Evolutionary conservation across 345 rosid species (phyloP).

Genomic region (Sonneratia alba): DNA sequence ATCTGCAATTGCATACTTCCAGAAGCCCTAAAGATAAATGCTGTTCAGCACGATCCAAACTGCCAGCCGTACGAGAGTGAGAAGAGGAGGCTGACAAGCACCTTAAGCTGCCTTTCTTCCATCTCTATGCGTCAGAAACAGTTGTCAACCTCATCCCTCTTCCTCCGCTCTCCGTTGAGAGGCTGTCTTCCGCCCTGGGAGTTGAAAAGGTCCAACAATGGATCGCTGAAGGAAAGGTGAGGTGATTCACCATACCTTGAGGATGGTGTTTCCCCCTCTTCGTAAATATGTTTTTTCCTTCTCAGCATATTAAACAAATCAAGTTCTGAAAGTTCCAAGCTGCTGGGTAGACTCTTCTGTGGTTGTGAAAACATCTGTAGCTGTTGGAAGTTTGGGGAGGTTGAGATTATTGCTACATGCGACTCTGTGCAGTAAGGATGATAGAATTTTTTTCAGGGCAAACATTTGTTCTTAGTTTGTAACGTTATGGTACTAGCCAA

Average conservation of each 20-base stretch:
- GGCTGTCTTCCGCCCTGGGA: constrained; percentile 90
- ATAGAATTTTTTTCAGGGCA: background rate
- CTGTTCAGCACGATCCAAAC: constrained; percentile 49
- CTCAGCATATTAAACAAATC: background rate
- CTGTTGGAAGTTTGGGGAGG: background rate
- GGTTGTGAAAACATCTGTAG: background rate
- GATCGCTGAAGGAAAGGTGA: constrained; percentile 66
- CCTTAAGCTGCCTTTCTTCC: constrained; percentile 65
- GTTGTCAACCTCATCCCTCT: constrained; percentile 54
- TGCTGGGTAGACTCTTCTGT: background rate
- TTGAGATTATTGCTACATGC: background rate
- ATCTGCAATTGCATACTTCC: constrained; percentile 88
- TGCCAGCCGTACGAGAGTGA: constrained; percentile 53
- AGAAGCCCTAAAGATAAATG: constrained; percentile 59
- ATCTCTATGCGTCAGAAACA: constrained; percentile 79
- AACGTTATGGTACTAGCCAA: background rate
- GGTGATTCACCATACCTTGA: background rate
- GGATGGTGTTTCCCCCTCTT: background rate
- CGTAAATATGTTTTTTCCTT: background rate
- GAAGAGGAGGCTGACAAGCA: constrained; percentile 48
- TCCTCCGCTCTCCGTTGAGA: constrained; percentile 68
- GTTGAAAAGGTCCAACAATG: constrained; percentile 49
- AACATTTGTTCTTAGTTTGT: background rate
- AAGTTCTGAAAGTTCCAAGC: background rate
- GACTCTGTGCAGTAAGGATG: background rate